Percentiles rank a stretch among this genome's conserved stretches.
phyloP scores from a whole-genome alignment of 2,329 filamentous ascomycete genomes.

The Lecanicillium sp. region DNA sequence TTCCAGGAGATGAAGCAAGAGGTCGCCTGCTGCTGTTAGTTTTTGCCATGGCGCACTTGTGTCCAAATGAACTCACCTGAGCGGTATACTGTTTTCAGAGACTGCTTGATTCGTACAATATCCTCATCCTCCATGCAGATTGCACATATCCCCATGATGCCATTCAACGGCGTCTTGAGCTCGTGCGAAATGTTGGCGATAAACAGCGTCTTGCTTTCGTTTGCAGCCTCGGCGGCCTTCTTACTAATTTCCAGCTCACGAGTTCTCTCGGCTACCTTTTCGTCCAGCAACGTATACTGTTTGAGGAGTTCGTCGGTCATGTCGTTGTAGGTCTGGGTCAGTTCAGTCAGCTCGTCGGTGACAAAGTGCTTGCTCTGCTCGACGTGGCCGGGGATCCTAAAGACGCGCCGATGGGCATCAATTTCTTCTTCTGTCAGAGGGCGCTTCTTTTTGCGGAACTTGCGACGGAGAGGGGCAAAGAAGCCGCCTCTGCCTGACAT shows the following conservation, averaged over 20 bases:
- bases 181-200: conserved; percentile 90
- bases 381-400: conserved; percentile 82
- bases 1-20: conserved; percentile 79
- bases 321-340: conserved; percentile 81
- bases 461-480: conserved; percentile 33
- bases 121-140: conserved; percentile 92
- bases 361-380: conserved; percentile 67
- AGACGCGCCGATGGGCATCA: conserved; percentile 48
- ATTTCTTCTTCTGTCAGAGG: conserved; percentile 23
- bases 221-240: conserved; percentile 87
- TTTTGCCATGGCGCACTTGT: background rate
- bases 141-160: conserved; percentile 89
- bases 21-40: conserved; percentile 44
- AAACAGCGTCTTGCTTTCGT: conserved; percentile 95
- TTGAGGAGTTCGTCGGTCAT: conserved; percentile 88
- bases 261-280: conserved; percentile 77
- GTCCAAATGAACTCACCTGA: conserved; percentile 41
- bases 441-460: conserved; percentile 28
- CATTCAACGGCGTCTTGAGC: conserved; percentile 90
- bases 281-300: conserved; percentile 79
- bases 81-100: conserved; percentile 82
- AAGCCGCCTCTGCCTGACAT: conserved; percentile 28
- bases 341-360: conserved; percentile 78
- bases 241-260: conserved; percentile 83
- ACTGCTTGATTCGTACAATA: conserved; percentile 68